These are phyloP conservation scores for Orbilia blumenaviensis DNA, from an alignment of 2,329 filamentous ascomycete species.

Conservation along the genomic window DNA sequence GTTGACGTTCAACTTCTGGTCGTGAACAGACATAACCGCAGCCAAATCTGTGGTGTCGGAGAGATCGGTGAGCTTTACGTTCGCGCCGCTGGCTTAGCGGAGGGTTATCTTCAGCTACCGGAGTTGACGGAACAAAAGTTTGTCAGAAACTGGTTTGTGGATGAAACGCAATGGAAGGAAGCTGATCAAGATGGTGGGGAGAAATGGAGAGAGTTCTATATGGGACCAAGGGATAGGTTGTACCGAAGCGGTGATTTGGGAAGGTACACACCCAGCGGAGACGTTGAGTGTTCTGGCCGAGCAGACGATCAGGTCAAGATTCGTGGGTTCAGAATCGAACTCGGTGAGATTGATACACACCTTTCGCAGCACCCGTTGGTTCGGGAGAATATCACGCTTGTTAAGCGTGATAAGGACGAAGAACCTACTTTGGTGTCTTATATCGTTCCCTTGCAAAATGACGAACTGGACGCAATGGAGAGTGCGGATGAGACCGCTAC, in stretches of 20 bases:
- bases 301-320: constrained; percentile 94
- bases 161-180: constrained; percentile 74
- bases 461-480: constrained; percentile 56
- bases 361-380: constrained; percentile 78
- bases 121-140: constrained; percentile 80
- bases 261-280: constrained; percentile 74
- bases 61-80: constrained; percentile 87
- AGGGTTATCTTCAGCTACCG: constrained; percentile 73
- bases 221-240: constrained; percentile 82
- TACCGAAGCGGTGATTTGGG: constrained; percentile 91
- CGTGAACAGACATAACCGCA: constrained; percentile 73
- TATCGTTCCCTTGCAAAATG: constrained; percentile 71
- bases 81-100: constrained; percentile 81
- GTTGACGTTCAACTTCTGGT: constrained; percentile 87
- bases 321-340: constrained; percentile 92
- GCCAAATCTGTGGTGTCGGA: constrained; percentile 77
- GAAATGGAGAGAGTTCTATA: constrained; percentile 80
- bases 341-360: constrained; percentile 89
- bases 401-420: constrained; percentile 83
- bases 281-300: constrained; percentile 80
- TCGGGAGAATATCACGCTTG: constrained; percentile 83
- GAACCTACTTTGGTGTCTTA: constrained; percentile 89
- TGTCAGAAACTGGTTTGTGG: constrained; percentile 84
- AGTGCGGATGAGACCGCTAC: constrained; percentile 64
- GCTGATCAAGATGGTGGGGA: constrained; percentile 67